Evolutionary conservation across 2,329 filamentous ascomycete genomes (phyloP).

Genomic region (Dendryphion nanum): DNA sequence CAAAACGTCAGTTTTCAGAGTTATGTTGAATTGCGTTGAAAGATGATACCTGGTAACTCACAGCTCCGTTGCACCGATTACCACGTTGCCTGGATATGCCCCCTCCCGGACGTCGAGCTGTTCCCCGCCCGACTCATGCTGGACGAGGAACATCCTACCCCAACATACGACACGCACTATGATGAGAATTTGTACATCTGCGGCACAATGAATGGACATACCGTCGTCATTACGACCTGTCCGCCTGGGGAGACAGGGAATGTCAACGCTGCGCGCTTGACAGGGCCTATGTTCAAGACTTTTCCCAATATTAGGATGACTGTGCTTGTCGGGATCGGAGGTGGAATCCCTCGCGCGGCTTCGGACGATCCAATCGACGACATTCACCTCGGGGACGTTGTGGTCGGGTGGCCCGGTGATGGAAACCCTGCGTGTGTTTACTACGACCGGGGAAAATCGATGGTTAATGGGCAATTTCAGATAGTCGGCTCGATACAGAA

Average conservation of each 20-base stretch:
- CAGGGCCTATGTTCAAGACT: constrained; percentile 4
- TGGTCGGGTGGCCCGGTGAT: constrained; percentile 5
- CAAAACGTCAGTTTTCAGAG: no score
- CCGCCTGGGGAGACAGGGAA: constrained; percentile 3
- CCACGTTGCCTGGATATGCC: constrained; percentile 3
- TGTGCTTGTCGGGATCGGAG: constrained; percentile 4
- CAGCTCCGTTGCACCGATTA: neutral
- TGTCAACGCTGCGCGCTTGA: constrained; percentile 4
- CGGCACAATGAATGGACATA: constrained; percentile 2
- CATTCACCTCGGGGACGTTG: constrained; percentile 5
- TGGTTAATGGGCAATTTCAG: constrained; percentile 4
- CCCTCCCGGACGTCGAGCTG: constrained; percentile 1
- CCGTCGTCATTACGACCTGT: constrained; percentile 3
- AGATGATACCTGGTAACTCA: constrained; percentile 1
- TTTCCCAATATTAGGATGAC: constrained; percentile 5
- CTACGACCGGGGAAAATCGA: constrained; percentile 3
- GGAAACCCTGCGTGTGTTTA: constrained; percentile 5
- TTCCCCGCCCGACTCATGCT: constrained; percentile 1
- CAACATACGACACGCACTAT: constrained; percentile 2
- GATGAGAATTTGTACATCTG: constrained; percentile 5
- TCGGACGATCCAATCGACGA: constrained; percentile 2
- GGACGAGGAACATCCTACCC: neutral
- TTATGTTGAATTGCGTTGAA: no score
- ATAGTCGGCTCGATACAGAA: constrained; percentile 4
- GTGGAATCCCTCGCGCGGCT: constrained; percentile 1